Evolutionary conservation across 495 filamentous ascomycete species (phyloP), one percentile per base, ranked within the genome.

Genomic region (Tuber magnatum): DNA sequence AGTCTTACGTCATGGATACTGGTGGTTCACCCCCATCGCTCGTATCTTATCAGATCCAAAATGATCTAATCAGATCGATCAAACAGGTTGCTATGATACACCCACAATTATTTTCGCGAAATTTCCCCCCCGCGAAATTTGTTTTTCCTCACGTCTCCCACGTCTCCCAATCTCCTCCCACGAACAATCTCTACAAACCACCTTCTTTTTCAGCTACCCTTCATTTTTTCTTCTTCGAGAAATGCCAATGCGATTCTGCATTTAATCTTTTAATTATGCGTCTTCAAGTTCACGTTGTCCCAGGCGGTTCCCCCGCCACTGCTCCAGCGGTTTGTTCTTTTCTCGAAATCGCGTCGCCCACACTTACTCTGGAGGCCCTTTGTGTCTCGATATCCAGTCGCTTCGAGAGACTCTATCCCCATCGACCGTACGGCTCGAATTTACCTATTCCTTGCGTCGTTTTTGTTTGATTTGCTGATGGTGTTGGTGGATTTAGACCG

Each of bases 261-360:
- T 16, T 35, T 65, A 65, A 65, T 65, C 56, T 43, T 73, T 61
- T 41, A 71, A 70, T 46, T 42, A 82, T 82, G 80, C 81, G 81
- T 75, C 75, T 82, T 42, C 80, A 82, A 56, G 65, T 82, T 14
- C 80, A 82, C 61, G 74, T 82, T 42, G 70, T 77, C 35, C 80
- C 75, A 8, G 48, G 73, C 2, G 56, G 74, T 43, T 65, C 73
- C 41, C 61, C 18, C 22, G 68, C 18, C 8, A 72, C 68, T 1
- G 71, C 69, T 16, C n/a, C 40, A 20, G 70, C 78, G 14, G 39
- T 41, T n/a, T 76, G 61, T 74, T 71, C 71, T 28, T 82, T 82
- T 65, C 75, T 82, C 68, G 81, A 82, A 70, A 75, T 82, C 75
- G 77, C 80, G 44, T 73, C 73, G 35, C 75, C 77, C 38, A 28